phyloP scores from a whole-genome alignment of 1,284 basidiomycete genomes.

The Cutaneotrichosporon arboriforme region DNA sequence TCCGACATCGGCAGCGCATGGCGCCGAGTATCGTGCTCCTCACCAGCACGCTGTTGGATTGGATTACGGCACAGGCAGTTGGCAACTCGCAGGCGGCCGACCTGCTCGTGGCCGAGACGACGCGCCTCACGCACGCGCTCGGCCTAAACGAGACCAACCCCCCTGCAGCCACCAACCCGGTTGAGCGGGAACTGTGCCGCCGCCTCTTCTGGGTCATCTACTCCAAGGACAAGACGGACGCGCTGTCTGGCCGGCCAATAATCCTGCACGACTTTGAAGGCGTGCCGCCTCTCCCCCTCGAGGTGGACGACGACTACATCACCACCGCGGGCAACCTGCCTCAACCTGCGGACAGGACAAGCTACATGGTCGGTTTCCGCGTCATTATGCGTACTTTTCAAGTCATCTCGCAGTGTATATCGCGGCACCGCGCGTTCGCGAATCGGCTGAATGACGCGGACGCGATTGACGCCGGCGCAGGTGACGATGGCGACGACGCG shows the following conservation, averaged over 20 bases:
- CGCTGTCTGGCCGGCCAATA: slow-evolving; percentile 23
- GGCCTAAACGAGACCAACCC: slow-evolving; percentile 13
- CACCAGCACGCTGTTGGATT: slow-evolving; percentile 21
- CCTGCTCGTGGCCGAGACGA: slow-evolving; percentile 20
- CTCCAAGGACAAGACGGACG: slow-evolving; percentile 29
- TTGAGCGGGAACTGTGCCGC: slow-evolving; percentile 22
- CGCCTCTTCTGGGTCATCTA: slow-evolving; percentile 31
- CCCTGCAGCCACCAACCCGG: slow-evolving; percentile 1
- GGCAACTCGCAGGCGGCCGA: slow-evolving; percentile 14
- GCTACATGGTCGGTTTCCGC: slow-evolving; percentile 27
- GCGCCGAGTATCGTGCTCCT: slow-evolving; percentile 15
- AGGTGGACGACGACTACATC: slow-evolving; percentile 34
- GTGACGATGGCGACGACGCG: neutral
- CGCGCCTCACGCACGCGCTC: slow-evolving; percentile 21
- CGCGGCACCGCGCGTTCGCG: slow-evolving; percentile 24
- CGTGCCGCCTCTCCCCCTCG: slow-evolving; percentile 23
- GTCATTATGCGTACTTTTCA: slow-evolving; percentile 23
- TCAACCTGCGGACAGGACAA: slow-evolving; percentile 10
- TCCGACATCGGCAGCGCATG: slow-evolving; percentile 21
- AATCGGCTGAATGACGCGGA: neutral
- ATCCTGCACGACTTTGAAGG: slow-evolving; percentile 27
- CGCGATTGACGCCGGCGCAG: neutral
- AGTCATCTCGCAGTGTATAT: slow-evolving; percentile 24
- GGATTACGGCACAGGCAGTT: slow-evolving; percentile 21
- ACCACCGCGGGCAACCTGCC: slow-evolving; percentile 13